Evolutionary conservation across 202 grass and related monocot species (phyloP).

Genomic region (Setaria viridis): DNA sequence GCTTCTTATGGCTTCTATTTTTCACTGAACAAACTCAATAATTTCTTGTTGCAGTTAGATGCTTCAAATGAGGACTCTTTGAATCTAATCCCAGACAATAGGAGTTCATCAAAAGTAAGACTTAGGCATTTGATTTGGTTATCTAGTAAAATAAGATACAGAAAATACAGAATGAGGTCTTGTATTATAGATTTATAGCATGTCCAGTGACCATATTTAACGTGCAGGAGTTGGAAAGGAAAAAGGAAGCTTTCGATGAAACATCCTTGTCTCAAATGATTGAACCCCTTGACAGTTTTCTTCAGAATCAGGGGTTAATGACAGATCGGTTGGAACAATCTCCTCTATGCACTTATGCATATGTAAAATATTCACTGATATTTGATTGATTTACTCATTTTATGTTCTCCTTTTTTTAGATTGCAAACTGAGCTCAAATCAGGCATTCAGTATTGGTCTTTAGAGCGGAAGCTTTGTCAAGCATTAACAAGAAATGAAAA

Average conservation of each 20-base stretch:
- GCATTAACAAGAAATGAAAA: constrained; percentile 68
- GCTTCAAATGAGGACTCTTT: constrained; percentile 84
- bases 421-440: constrained; percentile 74
- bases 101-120: constrained; percentile 46
- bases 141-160: constrained; percentile 22
- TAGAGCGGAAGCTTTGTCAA: constrained; percentile 85
- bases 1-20: background rate
- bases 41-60: constrained; percentile 72
- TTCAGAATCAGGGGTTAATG: constrained; percentile 68
- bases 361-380: constrained; percentile 13
- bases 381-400: constrained; percentile 10
- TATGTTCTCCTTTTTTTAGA: constrained; percentile 50
- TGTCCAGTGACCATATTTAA: constrained; percentile 25
- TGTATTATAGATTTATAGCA: background rate
- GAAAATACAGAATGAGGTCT: background rate
- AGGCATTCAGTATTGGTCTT: constrained; percentile 83
- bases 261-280: constrained; percentile 62
- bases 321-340: constrained; percentile 57
- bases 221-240: constrained; percentile 51
- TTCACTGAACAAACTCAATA: constrained; percentile 38
- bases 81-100: constrained; percentile 35
- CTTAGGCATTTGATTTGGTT: constrained; percentile 36
- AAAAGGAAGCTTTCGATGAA: constrained; percentile 18
- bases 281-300: constrained; percentile 58
- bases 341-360: constrained; percentile 30